These are phyloP conservation scores for Coniophora puteana DNA, from an alignment of 1,284 basidiomycete genomes.

Conservation along the genomic window DNA sequence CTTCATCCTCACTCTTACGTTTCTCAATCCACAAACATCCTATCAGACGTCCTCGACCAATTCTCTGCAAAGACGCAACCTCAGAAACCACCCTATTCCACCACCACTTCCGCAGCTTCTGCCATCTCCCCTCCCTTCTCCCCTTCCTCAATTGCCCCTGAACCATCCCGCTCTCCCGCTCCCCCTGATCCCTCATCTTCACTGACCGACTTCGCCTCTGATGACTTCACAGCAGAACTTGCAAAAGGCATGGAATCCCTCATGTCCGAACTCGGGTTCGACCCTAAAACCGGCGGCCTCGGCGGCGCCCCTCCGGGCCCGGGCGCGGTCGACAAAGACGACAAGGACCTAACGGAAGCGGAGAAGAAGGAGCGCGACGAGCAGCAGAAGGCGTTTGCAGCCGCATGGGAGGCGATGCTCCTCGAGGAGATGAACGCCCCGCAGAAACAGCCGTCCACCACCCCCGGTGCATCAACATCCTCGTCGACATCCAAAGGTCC, in stretches of 20 bases:
- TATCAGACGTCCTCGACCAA: slow-evolving; percentile 54
- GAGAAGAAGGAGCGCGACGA: slow-evolving; percentile 34
- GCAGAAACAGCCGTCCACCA: slow-evolving; percentile 33
- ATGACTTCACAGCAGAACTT: slow-evolving; percentile 48
- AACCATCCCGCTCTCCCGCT: slow-evolving; percentile 17
- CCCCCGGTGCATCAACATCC: slow-evolving; percentile 11
- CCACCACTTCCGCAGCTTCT: too few relatives aligned
- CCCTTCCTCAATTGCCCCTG: slow-evolving; percentile 17
- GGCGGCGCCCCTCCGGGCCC: too few relatives aligned
- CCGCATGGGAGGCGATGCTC: slow-evolving; percentile 76
- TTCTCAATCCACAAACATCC: slow-evolving; percentile 7
- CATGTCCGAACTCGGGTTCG: slow-evolving; percentile 61
- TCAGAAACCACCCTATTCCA: too few relatives aligned
- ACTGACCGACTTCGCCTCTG: slow-evolving; percentile 14
- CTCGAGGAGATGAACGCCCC: slow-evolving; percentile 64
- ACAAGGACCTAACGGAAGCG: slow-evolving; percentile 14
- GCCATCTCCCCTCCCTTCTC: slow-evolving; percentile 15
- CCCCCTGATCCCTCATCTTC: slow-evolving; percentile 21
- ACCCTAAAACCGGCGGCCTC: slow-evolving; percentile 16
- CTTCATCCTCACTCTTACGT: slow-evolving; percentile 1
- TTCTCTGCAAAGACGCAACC: too few relatives aligned
- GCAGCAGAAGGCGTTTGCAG: slow-evolving; percentile 46
- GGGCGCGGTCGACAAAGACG: slow-evolving; percentile 10
- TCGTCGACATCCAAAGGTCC: slow-evolving; percentile 9
- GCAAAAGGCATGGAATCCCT: slow-evolving; percentile 84